Conservation (phyloP, 23 red algal species). For the Gracilaria gracilis region DNA sequence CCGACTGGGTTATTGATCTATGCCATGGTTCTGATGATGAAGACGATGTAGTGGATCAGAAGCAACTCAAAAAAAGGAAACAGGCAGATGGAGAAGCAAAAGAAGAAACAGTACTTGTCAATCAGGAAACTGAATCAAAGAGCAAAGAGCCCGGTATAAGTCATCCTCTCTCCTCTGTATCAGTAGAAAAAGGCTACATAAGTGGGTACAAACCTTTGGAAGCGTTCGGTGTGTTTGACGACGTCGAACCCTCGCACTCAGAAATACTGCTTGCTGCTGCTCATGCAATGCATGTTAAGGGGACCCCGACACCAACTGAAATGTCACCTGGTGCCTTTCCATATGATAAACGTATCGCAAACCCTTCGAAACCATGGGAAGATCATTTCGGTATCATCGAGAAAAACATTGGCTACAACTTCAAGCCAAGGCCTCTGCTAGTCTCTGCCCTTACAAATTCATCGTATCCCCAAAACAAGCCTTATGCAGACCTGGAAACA, state of each 20-base stretch:
- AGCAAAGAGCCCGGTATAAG: not conserved
- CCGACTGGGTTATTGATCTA: conserved; percentile 27
- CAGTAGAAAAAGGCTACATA: conserved; percentile 49
- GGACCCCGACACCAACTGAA: conserved; percentile 35
- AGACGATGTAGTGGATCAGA: not conserved
- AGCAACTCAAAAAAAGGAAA: not conserved
- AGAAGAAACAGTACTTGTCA: conserved; percentile 27
- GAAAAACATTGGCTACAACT: conserved; percentile 59
- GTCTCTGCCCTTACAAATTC: conserved; percentile 65
- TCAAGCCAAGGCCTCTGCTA: conserved; percentile 62
- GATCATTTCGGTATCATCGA: conserved; percentile 65
- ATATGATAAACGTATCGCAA: conserved; percentile 37
- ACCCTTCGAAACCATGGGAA: conserved; percentile 62
- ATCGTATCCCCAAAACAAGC: conserved; percentile 40
- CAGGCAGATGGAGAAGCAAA: not conserved
- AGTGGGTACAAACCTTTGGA: conserved; percentile 57
- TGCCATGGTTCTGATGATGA: conserved; percentile 22
- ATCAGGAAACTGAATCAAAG: not conserved
- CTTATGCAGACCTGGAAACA: conserved; percentile 33
- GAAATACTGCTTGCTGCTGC: conserved; percentile 66
- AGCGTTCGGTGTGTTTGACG: conserved; percentile 51
- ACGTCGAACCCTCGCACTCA: conserved; percentile 55
- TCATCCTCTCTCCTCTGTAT: conserved; percentile 21
- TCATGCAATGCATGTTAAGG: conserved; percentile 64
- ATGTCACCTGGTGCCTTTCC: conserved; percentile 43